Conservation (phyloP, 352 stramenopile species). For the Phytophthora foliorum region DNA sequence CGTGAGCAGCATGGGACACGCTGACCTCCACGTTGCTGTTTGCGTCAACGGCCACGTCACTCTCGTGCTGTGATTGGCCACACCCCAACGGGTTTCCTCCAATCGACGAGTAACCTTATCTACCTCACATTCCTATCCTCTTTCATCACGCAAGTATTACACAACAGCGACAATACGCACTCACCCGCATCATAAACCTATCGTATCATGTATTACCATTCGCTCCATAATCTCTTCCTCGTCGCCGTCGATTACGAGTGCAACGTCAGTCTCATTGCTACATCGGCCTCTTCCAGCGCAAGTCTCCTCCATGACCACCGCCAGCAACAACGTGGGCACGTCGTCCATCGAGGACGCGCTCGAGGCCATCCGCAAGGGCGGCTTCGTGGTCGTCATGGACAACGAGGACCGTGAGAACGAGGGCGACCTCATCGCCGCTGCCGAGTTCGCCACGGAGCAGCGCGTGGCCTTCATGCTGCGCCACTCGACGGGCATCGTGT, state of each 20-base stretch:
- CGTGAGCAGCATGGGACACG: conserved; percentile 20
- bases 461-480: conserved; percentile 97
- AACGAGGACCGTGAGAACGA: conserved; percentile 99
- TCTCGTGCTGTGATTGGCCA: conserved; percentile 16
- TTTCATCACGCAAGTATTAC: too few species aligned
- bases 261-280: conserved; percentile 30
- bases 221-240: conserved; percentile 15
- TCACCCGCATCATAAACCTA: background rate
- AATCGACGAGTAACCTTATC: background rate
- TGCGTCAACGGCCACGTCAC: conserved; percentile 38
- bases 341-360: conserved; percentile 77
- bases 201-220: background rate
- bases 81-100: background rate
- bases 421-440: conserved; percentile 98
- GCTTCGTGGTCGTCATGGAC: conserved; percentile 93
- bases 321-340: conserved; percentile 47
- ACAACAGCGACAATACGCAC: too few species aligned
- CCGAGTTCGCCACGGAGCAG: conserved; percentile 94
- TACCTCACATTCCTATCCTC: background rate
- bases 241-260: conserved; percentile 20
- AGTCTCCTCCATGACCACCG: conserved; percentile 21
- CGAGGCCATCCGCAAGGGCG: conserved; percentile 65
- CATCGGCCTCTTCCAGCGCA: conserved; percentile 23
- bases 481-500: conserved; percentile 98
- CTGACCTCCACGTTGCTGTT: conserved; percentile 22